These are phyloP conservation scores for Fusarium caatingaense DNA, from an alignment of 2,329 filamentous ascomycete genomes.

Conservation along the genomic window DNA sequence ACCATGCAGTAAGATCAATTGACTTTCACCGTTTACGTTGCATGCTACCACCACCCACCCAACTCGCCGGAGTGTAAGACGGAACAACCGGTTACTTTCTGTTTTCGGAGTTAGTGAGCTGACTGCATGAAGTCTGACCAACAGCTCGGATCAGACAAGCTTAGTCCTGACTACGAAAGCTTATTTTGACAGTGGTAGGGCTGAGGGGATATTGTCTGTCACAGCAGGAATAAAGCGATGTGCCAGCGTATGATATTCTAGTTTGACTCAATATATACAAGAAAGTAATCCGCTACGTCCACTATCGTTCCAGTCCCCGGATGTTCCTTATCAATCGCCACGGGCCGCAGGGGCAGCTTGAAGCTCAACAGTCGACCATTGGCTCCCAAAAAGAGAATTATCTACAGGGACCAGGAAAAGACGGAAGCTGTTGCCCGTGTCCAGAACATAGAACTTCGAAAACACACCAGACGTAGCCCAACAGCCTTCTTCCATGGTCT, in stretches of 20 bases:
- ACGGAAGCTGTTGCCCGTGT: no score
- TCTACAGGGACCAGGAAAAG: no score
- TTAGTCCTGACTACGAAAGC: background rate
- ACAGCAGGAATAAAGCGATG: background rate
- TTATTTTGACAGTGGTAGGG: background rate
- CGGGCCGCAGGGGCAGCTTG: no score
- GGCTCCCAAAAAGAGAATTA: no score
- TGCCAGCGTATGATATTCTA: background rate
- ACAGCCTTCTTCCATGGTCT: no score
- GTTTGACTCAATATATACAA: background rate
- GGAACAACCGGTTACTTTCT: background rate
- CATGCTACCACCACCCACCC: background rate
- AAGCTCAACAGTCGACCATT: no score
- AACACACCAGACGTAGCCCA: no score
- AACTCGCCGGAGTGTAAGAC: background rate
- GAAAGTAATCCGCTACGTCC: no score
- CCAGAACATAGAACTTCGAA: no score
- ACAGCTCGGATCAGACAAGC: background rate
- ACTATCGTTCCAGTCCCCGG: no score
- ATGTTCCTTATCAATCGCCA: no score
- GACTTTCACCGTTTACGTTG: background rate
- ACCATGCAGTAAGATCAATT: background rate
- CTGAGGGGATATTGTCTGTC: background rate
- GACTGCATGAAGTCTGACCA: constrained; percentile 14
- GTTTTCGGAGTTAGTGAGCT: constrained; percentile 4